phyloP scores from a whole-genome alignment of 176 grass and related monocot genomes.

The Hordeum marinum region DNA sequence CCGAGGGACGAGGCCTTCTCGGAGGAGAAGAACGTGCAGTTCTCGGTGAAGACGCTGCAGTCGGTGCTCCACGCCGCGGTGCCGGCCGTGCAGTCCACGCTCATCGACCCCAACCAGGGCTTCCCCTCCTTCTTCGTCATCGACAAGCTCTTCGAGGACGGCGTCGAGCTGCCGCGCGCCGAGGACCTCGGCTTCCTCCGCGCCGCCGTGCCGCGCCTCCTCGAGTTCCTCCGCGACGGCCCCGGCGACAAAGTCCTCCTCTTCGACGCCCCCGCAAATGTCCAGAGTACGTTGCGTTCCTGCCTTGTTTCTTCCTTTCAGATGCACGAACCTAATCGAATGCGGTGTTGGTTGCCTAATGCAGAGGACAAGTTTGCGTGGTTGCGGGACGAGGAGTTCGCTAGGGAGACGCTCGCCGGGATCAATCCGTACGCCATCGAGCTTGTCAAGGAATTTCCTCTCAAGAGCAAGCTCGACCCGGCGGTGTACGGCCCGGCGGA shows the following conservation, averaged over 20 bases:
- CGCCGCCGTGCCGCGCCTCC: constrained; percentile 35
- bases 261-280: constrained; percentile 46
- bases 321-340: neutral
- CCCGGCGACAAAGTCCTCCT: constrained; percentile 25
- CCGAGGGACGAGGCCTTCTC: constrained; percentile 86
- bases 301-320: neutral
- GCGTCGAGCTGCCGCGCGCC: constrained; percentile 33
- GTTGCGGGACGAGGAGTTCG: constrained; percentile 83
- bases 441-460: constrained; percentile 71
- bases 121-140: constrained; percentile 67
- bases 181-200: constrained; percentile 32
- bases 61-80: constrained; percentile 50
- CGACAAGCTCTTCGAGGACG: constrained; percentile 65
- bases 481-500: constrained; percentile 54
- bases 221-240: constrained; percentile 29
- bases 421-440: constrained; percentile 70
- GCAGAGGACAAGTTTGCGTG: constrained; percentile 80
- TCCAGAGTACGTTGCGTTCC: constrained; percentile 41
- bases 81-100: constrained; percentile 37
- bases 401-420: constrained; percentile 72
- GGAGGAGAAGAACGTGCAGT: constrained; percentile 57
- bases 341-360: neutral
- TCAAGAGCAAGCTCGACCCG: constrained; percentile 73
- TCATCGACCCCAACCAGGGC: constrained; percentile 24
- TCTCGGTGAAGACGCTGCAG: constrained; percentile 34